Conservation (phyloP, 148 eudicot genomes). For the Polygonum maritimum region DNA sequence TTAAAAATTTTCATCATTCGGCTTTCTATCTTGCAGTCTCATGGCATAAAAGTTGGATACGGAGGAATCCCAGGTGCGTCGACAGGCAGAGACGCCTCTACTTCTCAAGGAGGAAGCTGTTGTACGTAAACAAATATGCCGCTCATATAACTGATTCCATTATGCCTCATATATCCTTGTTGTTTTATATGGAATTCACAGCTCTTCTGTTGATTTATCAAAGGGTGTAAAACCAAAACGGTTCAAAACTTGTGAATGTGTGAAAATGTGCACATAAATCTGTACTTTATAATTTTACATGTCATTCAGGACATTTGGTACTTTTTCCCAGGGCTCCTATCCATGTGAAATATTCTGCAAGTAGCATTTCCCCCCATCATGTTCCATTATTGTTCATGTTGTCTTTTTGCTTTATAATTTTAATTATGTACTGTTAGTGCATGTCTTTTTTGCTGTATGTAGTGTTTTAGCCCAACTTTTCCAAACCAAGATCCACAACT, state of each 20-base stretch:
- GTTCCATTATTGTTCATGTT: not conserved
- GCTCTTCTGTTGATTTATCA: not conserved
- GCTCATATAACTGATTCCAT: not conserved
- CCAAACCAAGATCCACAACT: no score
- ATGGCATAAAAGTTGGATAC: constrained; percentile 89
- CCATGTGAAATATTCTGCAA: not conserved
- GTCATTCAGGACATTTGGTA: not conserved
- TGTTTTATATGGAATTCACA: not conserved
- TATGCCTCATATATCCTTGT: not conserved
- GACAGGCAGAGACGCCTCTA: constrained; percentile 62
- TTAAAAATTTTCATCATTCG: not conserved
- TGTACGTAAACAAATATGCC: constrained; percentile 30
- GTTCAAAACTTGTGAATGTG: not conserved
- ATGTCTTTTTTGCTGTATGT: not conserved
- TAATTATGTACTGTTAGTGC: not conserved
- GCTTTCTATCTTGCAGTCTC: constrained; percentile 41
- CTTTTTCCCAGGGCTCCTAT: not conserved
- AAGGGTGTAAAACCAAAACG: not conserved
- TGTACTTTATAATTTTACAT: not conserved
- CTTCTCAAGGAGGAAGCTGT: constrained; percentile 70
- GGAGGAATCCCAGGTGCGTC: constrained; percentile 80
- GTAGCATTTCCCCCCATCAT: not conserved
- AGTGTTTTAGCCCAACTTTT: not conserved
- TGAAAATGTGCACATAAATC: constrained; percentile 3
- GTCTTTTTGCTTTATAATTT: not conserved